These are phyloP conservation scores for Fusarium palustre DNA, from an alignment of 2,329 filamentous ascomycete species.

Conservation along the genomic window DNA sequence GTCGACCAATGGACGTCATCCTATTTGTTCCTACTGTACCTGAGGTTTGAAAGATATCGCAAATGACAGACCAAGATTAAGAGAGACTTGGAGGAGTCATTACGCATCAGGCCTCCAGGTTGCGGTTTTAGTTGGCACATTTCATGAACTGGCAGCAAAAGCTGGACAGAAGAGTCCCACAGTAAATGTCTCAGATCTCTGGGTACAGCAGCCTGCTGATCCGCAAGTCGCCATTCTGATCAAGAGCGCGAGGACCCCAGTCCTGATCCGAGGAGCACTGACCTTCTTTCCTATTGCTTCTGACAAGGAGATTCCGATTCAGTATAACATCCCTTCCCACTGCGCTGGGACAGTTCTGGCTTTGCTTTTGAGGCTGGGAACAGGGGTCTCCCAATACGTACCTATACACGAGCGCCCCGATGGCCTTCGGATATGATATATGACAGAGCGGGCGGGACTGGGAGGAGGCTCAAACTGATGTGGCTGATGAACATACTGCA, in stretches of 20 bases:
- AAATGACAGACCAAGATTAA: neutral
- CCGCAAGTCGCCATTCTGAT: conserved; percentile 20
- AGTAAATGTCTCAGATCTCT: conserved; percentile 40
- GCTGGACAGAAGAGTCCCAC: conserved; percentile 5
- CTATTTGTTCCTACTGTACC: neutral
- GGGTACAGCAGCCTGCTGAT: conserved; percentile 26
- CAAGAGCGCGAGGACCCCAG: neutral
- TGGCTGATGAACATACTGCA: neutral
- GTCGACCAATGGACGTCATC: neutral
- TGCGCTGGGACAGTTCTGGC: conserved; percentile 18
- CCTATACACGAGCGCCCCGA: conserved; percentile 6
- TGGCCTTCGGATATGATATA: conserved; percentile 33
- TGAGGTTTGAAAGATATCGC: neutral
- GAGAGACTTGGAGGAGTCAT: neutral
- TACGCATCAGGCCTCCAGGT: neutral
- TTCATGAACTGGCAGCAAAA: conserved; percentile 20
- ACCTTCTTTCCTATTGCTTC: conserved; percentile 13
- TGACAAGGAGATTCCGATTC: conserved; percentile 16
- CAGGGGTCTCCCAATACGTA: neutral
- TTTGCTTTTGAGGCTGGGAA: neutral
- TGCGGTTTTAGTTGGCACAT: neutral
- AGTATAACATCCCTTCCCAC: conserved; percentile 17
- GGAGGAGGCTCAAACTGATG: conserved; percentile 28
- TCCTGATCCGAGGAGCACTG: conserved; percentile 1
- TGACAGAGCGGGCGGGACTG: conserved; percentile 3